A percentile compares a stretch with the other conserved stretches of the same genome.
phyloP scores from a whole-genome alignment of 306 rosid genomes.

The Castanea sativa region DNA sequence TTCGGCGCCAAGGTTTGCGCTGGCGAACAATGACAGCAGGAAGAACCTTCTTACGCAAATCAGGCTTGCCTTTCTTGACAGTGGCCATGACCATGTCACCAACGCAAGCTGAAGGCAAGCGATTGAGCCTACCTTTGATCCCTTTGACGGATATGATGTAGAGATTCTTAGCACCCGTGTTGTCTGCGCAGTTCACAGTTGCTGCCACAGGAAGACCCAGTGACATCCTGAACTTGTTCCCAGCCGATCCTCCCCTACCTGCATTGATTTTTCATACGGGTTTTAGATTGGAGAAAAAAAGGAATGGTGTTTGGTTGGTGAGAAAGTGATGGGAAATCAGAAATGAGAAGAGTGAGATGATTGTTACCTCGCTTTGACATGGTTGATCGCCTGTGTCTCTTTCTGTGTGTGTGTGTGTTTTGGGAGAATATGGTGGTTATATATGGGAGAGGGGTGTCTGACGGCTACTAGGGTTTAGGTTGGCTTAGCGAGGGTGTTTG shows the following conservation, averaged over 20 bases:
- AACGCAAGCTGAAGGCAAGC: conserved; percentile 67
- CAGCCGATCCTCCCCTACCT: conserved; percentile 72
- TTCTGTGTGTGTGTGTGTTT: too few relatives aligned
- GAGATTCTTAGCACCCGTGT: conserved; percentile 59
- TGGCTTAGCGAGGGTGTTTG: too few relatives aligned
- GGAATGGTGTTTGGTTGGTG: too few relatives aligned
- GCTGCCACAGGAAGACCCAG: conserved; percentile 80
- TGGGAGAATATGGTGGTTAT: too few relatives aligned
- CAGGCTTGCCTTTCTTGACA: conserved; percentile 67
- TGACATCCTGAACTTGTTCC: conserved; percentile 74
- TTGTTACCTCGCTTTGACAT: too few relatives aligned
- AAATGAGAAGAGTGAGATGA: too few relatives aligned
- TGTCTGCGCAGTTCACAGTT: conserved; percentile 65
- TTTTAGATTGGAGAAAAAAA: too few relatives aligned
- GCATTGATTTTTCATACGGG: too few relatives aligned
- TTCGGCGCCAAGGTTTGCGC: conserved; percentile 70
- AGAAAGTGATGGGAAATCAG: too few relatives aligned
- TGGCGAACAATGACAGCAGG: conserved; percentile 66
- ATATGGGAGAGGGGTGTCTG: too few relatives aligned
- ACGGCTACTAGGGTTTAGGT: too few relatives aligned
- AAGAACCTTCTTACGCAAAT: conserved; percentile 67
- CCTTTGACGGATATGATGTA: conserved; percentile 61
- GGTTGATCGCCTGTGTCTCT: too few relatives aligned
- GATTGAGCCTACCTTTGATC: conserved; percentile 58
- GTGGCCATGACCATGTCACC: conserved; percentile 79